These are phyloP conservation scores for Pleurotus cornucopiae DNA, from an alignment of 768 basidiomycete species.

Conservation along the genomic window DNA sequence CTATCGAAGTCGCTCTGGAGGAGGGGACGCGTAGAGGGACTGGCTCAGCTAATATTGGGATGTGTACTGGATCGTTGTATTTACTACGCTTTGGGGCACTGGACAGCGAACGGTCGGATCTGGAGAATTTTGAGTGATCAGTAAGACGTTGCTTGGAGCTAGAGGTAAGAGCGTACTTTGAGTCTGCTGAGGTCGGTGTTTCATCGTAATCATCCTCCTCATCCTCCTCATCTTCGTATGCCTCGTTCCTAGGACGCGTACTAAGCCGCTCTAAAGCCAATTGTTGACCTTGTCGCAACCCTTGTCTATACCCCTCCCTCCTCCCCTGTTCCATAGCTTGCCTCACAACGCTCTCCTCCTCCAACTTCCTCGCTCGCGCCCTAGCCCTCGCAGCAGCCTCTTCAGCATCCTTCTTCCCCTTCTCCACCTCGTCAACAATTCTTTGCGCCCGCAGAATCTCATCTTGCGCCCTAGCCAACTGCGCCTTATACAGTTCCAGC, in stretches of 20 bases:
- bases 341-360: slow-evolving; percentile 50
- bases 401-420: slow-evolving; percentile 50
- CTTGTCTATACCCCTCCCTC: slow-evolving; percentile 43
- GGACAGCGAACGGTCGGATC: neutral
- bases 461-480: neutral
- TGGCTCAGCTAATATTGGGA: neutral
- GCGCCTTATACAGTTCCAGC: slow-evolving; percentile 1
- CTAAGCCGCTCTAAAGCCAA: slow-evolving; percentile 21
- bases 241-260: slow-evolving; percentile 16
- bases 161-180: slow-evolving; percentile 5
- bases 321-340: slow-evolving; percentile 63
- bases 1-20: neutral
- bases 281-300: slow-evolving; percentile 24
- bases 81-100: neutral
- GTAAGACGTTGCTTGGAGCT: neutral
- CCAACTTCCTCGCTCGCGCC: slow-evolving; percentile 47
- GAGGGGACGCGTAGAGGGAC: slow-evolving; percentile 1
- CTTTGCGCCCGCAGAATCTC: slow-evolving; percentile 1
- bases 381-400: slow-evolving; percentile 56
- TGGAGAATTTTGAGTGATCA: neutral
- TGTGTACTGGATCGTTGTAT: neutral
- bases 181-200: neutral
- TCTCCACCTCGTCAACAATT: slow-evolving; percentile 2
- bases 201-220: slow-evolving; percentile 19
- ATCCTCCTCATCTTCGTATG: neutral